Percentiles rank a stretch among this genome's conserved stretches.
phyloP scores from a whole-genome alignment of 371 early-diverging fungal species.

The Chytridium lagenaria region DNA sequence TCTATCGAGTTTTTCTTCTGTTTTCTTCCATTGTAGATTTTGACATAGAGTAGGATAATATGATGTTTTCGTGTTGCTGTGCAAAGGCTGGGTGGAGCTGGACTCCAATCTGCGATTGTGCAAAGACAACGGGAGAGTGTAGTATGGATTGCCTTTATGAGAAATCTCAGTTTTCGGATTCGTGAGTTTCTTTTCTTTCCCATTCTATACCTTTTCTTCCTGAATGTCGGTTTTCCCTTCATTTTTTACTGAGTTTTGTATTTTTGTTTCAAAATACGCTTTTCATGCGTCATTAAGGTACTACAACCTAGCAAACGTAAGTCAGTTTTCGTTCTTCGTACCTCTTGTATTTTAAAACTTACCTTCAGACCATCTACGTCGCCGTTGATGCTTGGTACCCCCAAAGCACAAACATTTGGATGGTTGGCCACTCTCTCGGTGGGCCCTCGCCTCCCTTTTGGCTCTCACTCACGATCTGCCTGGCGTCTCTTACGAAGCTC shows the following conservation, averaged over 20 bases:
- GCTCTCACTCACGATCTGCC: slow-evolving; percentile 89
- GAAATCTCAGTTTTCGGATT: slow-evolving; percentile 27
- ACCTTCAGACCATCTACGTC: slow-evolving; percentile 60
- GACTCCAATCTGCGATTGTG: slow-evolving; percentile 51
- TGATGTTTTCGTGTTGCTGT: slow-evolving; percentile 97
- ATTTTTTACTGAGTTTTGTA: background rate
- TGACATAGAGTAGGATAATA: slow-evolving; percentile 61
- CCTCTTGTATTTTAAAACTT: background rate
- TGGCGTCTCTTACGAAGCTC: slow-evolving; percentile 84
- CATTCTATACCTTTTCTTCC: background rate
- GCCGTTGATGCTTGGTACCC: slow-evolving; percentile 71
- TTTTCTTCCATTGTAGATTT: too few relatives aligned
- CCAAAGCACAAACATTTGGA: slow-evolving; percentile 70
- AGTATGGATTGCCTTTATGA: slow-evolving; percentile 27
- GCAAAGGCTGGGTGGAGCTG: slow-evolving; percentile 76
- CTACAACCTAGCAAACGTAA: slow-evolving; percentile 77
- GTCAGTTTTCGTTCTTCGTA: background rate
- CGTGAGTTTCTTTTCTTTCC: slow-evolving; percentile 16
- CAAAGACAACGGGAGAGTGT: slow-evolving; percentile 25
- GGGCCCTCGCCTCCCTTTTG: slow-evolving; percentile 83
- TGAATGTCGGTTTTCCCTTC: background rate
- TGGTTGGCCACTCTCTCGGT: slow-evolving; percentile 95
- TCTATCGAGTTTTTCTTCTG: too few relatives aligned
- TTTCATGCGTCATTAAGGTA: slow-evolving; percentile 67
- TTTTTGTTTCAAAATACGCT: background rate